These are phyloP conservation scores for Spirogloea muscicola DNA, from an alignment of 139 green algal genomes.

Conservation along the genomic window DNA sequence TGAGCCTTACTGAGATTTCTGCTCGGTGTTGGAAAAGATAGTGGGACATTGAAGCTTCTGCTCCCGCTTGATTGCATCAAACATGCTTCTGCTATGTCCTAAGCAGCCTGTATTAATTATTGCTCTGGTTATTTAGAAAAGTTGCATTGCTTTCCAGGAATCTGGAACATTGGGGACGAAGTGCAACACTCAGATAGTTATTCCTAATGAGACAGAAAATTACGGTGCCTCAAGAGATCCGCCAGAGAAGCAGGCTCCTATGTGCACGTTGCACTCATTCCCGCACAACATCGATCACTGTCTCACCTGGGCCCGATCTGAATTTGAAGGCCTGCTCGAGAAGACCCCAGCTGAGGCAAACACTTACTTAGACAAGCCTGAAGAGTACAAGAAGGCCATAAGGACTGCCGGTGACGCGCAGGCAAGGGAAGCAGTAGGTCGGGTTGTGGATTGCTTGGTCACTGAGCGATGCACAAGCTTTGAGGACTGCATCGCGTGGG, in stretches of 20 bases:
- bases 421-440: slow-evolving; percentile 77
- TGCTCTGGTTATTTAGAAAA: no score
- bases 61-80: no score
- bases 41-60: no score
- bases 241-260: slow-evolving; percentile 92
- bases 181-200: slow-evolving; percentile 89
- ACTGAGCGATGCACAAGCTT: slow-evolving; percentile 62
- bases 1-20: no score
- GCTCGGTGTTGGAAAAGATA: no score
- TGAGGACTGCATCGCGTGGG: slow-evolving; percentile 85
- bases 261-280: slow-evolving; percentile 99
- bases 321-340: slow-evolving; percentile 97
- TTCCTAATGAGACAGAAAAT: slow-evolving; percentile 94
- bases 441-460: slow-evolving; percentile 77
- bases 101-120: no score
- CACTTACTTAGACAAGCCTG: slow-evolving; percentile 76
- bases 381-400: slow-evolving; percentile 62
- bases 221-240: slow-evolving; percentile 85
- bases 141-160: no score
- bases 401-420: slow-evolving; percentile 36
- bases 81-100: no score
- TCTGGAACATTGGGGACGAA: slow-evolving; percentile 93
- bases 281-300: slow-evolving; percentile 97
- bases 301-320: slow-evolving; percentile 80
- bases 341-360: slow-evolving; percentile 84